These are phyloP conservation scores for Naganishia friedmannii DNA, from an alignment of 768 basidiomycete species.

Conservation along the genomic window DNA sequence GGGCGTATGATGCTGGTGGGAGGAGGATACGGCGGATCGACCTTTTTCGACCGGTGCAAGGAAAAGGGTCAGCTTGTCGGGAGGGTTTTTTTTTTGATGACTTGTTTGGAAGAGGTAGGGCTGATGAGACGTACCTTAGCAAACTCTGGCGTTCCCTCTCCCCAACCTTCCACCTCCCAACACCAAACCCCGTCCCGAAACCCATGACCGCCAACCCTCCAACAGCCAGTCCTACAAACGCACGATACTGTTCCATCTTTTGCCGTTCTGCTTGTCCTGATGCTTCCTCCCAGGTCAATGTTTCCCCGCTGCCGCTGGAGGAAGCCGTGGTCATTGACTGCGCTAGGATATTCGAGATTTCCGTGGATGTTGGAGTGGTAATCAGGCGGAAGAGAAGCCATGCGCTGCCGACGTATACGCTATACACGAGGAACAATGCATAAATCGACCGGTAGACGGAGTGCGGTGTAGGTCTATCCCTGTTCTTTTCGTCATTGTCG, in stretches of 20 bases:
- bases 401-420: conserved; percentile 61
- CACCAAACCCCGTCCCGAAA: conserved; percentile 60
- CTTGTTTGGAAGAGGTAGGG: no score
- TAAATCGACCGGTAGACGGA: conserved; percentile 54
- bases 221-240: conserved; percentile 68
- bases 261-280: conserved; percentile 56
- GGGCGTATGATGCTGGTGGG: conserved; percentile 61
- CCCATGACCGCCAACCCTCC: conserved; percentile 61
- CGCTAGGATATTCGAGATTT: background rate
- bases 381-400: conserved; percentile 68
- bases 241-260: conserved; percentile 71
- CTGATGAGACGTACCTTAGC: conserved; percentile 62
- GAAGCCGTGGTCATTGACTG: no score
- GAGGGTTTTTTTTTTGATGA: no score
- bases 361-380: conserved; percentile 47
- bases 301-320: background rate
- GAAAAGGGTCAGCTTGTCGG: no score
- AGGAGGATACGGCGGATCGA: conserved; percentile 71
- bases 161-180: conserved; percentile 60
- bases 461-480: background rate
- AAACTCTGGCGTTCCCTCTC: conserved; percentile 74
- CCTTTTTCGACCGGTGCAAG: conserved; percentile 53
- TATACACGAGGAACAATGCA: conserved; percentile 64
- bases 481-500: conserved; percentile 26
- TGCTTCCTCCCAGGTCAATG: background rate